Evolutionary conservation across 495 filamentous ascomycete species (phyloP), one percentile per base, ranked within the genome.

Genomic region (Lophium mytilinum): DNA sequence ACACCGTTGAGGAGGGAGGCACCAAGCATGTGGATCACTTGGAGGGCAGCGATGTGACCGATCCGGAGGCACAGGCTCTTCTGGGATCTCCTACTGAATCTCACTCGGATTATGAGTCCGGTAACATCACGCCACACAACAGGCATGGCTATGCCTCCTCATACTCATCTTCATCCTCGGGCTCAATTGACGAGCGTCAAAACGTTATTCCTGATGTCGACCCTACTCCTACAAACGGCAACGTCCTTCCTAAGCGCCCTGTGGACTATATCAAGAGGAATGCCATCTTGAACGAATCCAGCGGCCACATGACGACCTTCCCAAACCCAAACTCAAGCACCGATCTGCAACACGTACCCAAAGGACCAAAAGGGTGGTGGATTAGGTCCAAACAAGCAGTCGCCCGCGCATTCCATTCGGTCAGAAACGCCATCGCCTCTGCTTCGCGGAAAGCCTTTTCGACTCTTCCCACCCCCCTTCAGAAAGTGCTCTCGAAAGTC

Each of bases 21-120:
- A 68, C 71, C 12, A 64, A 62, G 17, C 69, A 74, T 6, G 24
- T 30, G 24, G 24, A 30, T 8, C 61, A 60, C 4, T 72, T 84
- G 14, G 86, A 90, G 67, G 80, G 84, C 58, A 88, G 87, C 21
- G 77, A 75, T 61, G 91, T 90, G 70, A 76, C 72, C 54, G 85
- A 88, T 58, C 79, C 84, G 36, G 71, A 75, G 50, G 48, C 48
- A 17, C 55, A 62, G 7, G 40, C 14, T 24, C 62, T 67, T 6
- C 19, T 62, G 5, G n/a, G 55, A 68, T 72, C 46, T 71, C 77
- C 11, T 42, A 64, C 67, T 37, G 64, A 70, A 17, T 60, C 43
- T 21, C 50, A 59, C 33, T 61, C 52, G 15, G 58, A 60, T 35
- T 57, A 64, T 42, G 55, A 62, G 15, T 61, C 57, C 11, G 61